phyloP scores from a whole-genome alignment of 2,329 filamentous ascomycete species.

The Orbilia oligospora region DNA sequence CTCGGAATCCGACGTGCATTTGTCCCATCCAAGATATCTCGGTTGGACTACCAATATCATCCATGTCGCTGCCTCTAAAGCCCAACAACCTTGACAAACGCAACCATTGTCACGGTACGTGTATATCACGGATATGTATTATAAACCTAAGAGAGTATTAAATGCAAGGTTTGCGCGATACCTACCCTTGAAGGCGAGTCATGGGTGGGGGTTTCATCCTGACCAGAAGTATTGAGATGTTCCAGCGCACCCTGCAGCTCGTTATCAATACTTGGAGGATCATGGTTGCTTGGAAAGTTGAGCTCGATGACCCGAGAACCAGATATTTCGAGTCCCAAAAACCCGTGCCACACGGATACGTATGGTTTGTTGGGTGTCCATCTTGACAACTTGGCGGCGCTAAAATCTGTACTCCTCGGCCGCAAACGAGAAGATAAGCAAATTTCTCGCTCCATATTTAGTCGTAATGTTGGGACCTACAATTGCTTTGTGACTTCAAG shows the following conservation, averaged over 20 bases:
- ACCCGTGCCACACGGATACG: constrained; percentile 47
- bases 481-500: constrained; percentile 8
- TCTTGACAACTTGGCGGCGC: constrained; percentile 51
- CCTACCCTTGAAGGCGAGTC: constrained; percentile 18
- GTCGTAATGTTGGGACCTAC: not conserved
- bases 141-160: constrained; percentile 29
- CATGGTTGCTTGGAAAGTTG: not conserved
- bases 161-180: constrained; percentile 55
- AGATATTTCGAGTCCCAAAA: constrained; percentile 48
- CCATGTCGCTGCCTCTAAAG: not conserved
- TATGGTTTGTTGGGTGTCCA: constrained; percentile 34
- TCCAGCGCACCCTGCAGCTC: constrained; percentile 8
- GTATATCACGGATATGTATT: constrained; percentile 7
- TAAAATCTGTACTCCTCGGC: not conserved
- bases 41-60: constrained; percentile 30
- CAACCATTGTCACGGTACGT: constrained; percentile 37
- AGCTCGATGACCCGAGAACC: constrained; percentile 52
- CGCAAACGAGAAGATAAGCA: constrained; percentile 15
- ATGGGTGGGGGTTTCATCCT: constrained; percentile 59
- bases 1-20: constrained; percentile 24
- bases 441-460: not conserved
- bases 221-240: constrained; percentile 42
- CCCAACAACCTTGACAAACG: constrained; percentile 19
- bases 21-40: constrained; percentile 28
- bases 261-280: constrained; percentile 22